These are phyloP conservation scores for Tetrahymena malaccensis DNA, from an alignment of 73 alveolate species.

Conservation along the genomic window DNA sequence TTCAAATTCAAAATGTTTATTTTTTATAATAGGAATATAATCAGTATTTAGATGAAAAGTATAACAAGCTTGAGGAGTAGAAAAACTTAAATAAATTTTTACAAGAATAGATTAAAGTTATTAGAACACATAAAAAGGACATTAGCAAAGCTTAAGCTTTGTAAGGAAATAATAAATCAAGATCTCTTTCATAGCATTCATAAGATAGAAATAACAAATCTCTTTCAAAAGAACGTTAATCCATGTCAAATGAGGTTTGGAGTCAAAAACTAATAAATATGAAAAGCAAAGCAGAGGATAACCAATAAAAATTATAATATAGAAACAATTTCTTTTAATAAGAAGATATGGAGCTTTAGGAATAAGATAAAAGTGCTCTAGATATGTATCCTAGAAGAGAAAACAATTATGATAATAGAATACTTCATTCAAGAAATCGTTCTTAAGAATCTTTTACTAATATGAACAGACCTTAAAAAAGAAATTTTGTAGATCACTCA, in stretches of 20 bases:
- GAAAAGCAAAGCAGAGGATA: background rate
- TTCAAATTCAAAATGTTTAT: background rate
- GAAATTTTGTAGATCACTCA: background rate
- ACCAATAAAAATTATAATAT: background rate
- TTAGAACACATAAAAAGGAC: background rate
- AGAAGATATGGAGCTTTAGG: background rate
- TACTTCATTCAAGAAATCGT: background rate
- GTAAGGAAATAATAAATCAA: background rate
- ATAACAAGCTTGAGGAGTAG: background rate
- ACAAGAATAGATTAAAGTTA: background rate
- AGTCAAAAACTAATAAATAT: background rate
- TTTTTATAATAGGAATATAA: background rate
- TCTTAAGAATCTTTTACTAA: background rate
- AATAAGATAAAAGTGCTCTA: background rate
- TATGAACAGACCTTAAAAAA: background rate
- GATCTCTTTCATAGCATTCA: background rate
- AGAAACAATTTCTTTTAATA: background rate
- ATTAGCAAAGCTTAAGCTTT: background rate
- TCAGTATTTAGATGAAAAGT: background rate
- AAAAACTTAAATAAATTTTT: background rate
- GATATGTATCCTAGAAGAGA: background rate
- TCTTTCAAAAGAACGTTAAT: background rate
- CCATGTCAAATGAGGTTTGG: background rate
- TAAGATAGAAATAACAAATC: background rate
- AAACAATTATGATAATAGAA: background rate